A percentile compares a stretch with the other conserved stretches of the same genome.
Conservation (phyloP, 768 basidiomycete genomes). For the Mycena epipterygia region DNA sequence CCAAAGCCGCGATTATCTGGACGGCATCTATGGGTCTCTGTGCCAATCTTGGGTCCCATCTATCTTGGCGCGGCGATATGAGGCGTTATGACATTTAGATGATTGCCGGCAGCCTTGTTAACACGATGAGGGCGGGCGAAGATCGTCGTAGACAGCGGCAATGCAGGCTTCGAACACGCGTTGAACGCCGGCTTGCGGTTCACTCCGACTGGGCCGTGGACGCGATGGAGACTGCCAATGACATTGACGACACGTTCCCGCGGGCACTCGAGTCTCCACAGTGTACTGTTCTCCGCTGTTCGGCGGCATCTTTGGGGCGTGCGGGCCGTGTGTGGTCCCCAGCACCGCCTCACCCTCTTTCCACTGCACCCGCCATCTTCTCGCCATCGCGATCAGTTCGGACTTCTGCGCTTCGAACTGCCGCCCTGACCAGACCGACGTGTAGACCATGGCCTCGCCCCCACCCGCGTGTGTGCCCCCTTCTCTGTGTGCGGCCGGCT, state of each 20-base stretch:
- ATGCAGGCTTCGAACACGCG: not conserved
- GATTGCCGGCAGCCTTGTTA: not conserved
- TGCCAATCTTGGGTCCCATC: too few species aligned
- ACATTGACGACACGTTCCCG: not conserved
- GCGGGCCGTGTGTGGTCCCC: too few species aligned
- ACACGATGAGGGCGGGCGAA: not conserved
- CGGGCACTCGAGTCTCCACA: too few species aligned
- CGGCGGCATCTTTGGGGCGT: too few species aligned
- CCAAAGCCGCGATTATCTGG: not conserved
- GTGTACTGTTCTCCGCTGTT: too few species aligned
- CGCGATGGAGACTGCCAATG: not conserved
- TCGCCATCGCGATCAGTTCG: not conserved
- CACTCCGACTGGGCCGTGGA: not conserved
- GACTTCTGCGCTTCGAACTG: not conserved
- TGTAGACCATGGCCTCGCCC: not conserved
- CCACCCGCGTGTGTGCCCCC: not conserved
- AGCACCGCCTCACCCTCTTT: not conserved
- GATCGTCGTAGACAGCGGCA: not conserved
- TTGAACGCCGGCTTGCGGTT: not conserved
- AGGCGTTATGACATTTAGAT: not conserved
- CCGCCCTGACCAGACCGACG: not conserved
- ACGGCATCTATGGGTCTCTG: too few species aligned
- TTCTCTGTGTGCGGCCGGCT: not conserved
- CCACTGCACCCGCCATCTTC: not conserved
- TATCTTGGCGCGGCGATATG: not conserved